A percentile compares a stretch with the other conserved stretches of the same genome.
phyloP scores from a whole-genome alignment of 2,329 filamentous ascomycete genomes.

The Juglanconis juglandina region DNA sequence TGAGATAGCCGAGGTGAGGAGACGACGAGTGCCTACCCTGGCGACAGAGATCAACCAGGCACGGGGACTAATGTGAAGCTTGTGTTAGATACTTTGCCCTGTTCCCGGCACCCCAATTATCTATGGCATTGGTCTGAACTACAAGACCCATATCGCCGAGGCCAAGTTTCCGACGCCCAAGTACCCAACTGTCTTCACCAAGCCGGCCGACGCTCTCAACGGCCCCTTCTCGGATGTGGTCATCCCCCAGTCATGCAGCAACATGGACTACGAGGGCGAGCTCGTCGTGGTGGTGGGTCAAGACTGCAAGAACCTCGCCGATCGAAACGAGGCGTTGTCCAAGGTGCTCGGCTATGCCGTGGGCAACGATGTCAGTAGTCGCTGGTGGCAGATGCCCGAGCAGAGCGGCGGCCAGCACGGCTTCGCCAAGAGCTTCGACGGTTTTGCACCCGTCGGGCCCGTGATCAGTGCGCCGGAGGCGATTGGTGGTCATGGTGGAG shows the following conservation, averaged over 20 bases:
- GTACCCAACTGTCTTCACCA: not conserved
- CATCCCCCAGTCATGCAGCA: conserved; percentile 37
- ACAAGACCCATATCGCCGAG: not conserved
- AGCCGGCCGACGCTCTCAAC: conserved; percentile 1
- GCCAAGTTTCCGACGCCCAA: not conserved
- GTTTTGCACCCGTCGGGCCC: conserved; percentile 49
- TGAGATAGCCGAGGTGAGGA: not conserved
- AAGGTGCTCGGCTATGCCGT: conserved; percentile 54
- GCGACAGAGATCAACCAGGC: too few species aligned
- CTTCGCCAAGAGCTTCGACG: conserved; percentile 49
- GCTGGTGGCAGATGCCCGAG: conserved; percentile 46
- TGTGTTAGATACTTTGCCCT: not conserved
- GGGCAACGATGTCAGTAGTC: conserved; percentile 50
- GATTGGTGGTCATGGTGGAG: not conserved
- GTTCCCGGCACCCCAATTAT: not conserved
- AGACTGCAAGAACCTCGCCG: conserved; percentile 43
- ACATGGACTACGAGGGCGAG: conserved; percentile 50
- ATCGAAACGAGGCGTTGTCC: conserved; percentile 40
- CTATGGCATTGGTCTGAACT: conserved; percentile 8
- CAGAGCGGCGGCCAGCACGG: conserved; percentile 40
- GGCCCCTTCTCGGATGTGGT: conserved; percentile 3
- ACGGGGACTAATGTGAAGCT: too few species aligned
- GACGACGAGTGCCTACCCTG: too few species aligned
- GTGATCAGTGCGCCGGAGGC: conserved; percentile 25
- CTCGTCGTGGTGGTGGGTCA: conserved; percentile 47